Evolutionary conservation across 768 basidiomycete genomes (phyloP), one percentile per base, ranked within the genome.

Genomic region (Hericium erinaceus): DNA sequence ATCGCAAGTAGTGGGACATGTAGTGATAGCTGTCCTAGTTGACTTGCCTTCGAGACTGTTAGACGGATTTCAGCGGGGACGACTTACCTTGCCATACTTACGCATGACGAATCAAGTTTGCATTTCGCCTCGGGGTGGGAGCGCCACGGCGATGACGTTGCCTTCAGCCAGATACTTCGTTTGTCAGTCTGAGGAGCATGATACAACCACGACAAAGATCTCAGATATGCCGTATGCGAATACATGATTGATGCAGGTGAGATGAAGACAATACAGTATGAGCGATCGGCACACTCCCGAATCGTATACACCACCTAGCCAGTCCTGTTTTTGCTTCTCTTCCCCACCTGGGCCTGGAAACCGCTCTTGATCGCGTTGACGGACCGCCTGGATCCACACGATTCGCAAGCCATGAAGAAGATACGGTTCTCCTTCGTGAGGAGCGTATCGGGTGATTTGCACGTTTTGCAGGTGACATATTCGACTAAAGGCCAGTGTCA

Each of bases 391-490:
- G 87, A 89, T 2, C 92, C 92, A 65, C 92, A 95, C 6, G 89
- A 88, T 72, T 94, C 88, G 74, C 92, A 94, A 0, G 90, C 80
- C 83, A 92, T 89, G 81, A 99, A 99, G 80, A 95, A 98, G 69
- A 99, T 92, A 74, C 97, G 91, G 72, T 97, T 97, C 75, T 98
- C 95, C 73, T 98, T 99, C 28, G 89, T 87, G 39, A 99, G 82
- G 18, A 97, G 82, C 2, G 97, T 99, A 71, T 99, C 97, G 48
- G 92, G 92, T 1, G 95, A 98, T 75, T 98, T 99, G 81, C 97
- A 99, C 41, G 95, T 98, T 74, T 97, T 95, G 83, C 97, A 99
- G 40, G 95, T 95, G 60, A 98, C 95, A 73, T 98, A 98, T 75
- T 98, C 95, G 60, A 95, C 95, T 95, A 63, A 46, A 40, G 20